phyloP scores from a whole-genome alignment of 257 asterid genomes.

The Ilex asprella region DNA sequence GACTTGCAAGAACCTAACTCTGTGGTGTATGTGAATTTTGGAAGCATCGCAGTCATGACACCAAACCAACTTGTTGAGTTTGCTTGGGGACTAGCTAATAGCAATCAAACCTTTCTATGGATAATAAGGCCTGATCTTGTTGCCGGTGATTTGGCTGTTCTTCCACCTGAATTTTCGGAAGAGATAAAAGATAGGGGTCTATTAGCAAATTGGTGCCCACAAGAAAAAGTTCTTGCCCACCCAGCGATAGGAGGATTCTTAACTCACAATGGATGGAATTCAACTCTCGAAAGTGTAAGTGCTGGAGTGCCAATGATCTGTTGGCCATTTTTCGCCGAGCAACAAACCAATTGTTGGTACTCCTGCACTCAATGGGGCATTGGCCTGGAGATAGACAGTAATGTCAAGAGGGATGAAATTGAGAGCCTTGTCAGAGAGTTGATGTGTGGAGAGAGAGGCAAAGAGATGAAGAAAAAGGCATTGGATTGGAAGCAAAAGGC shows the following conservation, averaged over 20 bases:
- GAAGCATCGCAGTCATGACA: constrained; percentile 16
- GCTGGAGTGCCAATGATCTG: constrained; percentile 25
- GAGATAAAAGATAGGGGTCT: constrained; percentile 16
- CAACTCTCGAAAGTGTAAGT: constrained; percentile 12
- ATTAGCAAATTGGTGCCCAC: constrained; percentile 25
- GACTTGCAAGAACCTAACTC: too few species aligned
- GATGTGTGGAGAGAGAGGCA: too few species aligned
- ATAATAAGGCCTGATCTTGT: constrained; percentile 24
- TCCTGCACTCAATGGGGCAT: too few species aligned
- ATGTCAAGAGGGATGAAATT: too few species aligned
- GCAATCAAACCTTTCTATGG: constrained; percentile 25
- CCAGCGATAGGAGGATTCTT: constrained; percentile 21
- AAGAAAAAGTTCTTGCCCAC: constrained; percentile 17
- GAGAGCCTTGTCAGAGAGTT: too few species aligned
- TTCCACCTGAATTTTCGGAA: constrained; percentile 19
- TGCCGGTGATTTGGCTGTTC: constrained; percentile 15
- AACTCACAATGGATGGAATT: constrained; percentile 31
- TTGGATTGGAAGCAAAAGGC: too few species aligned
- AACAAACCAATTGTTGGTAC: background rate
- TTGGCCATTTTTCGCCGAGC: constrained; percentile 24
- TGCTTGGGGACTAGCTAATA: constrained; percentile 33
- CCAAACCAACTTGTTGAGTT: constrained; percentile 19
- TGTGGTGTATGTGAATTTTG: constrained; percentile 35
- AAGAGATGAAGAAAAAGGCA: too few species aligned
- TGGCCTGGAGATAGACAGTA: too few species aligned